A percentile compares a stretch with the other conserved stretches of the same genome.
These are phyloP conservation scores for Margaritispora aquatica DNA, from an alignment of 495 filamentous ascomycete species.

Conservation along the genomic window DNA sequence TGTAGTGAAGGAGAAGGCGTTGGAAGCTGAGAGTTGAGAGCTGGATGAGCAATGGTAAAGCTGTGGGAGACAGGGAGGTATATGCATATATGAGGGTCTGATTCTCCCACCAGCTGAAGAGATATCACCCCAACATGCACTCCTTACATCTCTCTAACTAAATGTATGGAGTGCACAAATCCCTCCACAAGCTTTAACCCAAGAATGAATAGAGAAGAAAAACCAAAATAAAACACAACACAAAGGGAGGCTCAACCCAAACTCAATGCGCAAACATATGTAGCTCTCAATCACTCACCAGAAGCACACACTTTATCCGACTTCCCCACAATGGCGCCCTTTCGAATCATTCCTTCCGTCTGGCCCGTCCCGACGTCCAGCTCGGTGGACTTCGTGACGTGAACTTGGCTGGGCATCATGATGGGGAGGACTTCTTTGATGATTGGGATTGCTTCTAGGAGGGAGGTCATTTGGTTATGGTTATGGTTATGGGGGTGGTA, in stretches of 20 bases:
- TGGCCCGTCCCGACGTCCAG: constrained; percentile 34
- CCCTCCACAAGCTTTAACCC: no score
- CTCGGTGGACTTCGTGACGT: constrained; percentile 36
- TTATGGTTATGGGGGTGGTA: not conserved
- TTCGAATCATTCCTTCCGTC: constrained; percentile 44
- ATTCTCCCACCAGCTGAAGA: no score
- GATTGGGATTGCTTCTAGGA: constrained; percentile 24
- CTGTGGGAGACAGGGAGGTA: no score
- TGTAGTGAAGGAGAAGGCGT: no score
- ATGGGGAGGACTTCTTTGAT: constrained; percentile 44
- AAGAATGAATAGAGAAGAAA: no score
- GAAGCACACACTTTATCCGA: constrained; percentile 51
- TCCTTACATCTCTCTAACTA: no score
- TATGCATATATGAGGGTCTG: no score
- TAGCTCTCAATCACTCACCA: constrained; percentile 25
- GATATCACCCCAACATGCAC: no score
- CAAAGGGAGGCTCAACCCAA: not conserved
- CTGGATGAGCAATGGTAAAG: no score
- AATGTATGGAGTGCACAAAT: no score
- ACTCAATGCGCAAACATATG: constrained; percentile 1
- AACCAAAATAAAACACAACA: not conserved
- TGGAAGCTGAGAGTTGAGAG: no score
- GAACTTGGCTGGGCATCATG: constrained; percentile 38
- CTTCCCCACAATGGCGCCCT: constrained; percentile 52
- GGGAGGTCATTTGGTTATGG: not conserved